Evolutionary conservation across 176 grass and related monocot species (phyloP).

Genomic region (Zizania latifolia): DNA sequence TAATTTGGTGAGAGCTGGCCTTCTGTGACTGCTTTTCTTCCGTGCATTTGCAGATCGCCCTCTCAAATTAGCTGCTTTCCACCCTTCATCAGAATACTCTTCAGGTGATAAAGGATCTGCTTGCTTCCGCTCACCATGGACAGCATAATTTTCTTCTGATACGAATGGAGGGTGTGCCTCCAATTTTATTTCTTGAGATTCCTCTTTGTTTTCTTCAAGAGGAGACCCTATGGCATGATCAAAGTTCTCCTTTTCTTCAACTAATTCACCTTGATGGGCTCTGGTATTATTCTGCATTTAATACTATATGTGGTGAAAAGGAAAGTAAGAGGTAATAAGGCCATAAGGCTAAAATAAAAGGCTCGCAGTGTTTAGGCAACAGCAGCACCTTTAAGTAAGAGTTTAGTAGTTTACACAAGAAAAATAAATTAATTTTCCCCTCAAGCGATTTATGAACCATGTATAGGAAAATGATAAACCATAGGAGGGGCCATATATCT

Average conservation of each 20-base stretch:
- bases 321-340: conserved; percentile 36
- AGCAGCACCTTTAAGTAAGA: neutral
- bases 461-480: neutral
- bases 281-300: conserved; percentile 88
- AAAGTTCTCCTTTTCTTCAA: conserved; percentile 45
- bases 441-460: neutral
- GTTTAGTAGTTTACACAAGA: no score
- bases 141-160: conserved; percentile 38
- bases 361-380: neutral
- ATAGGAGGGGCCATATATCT: neutral
- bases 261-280: conserved; percentile 54
- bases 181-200: conserved; percentile 18
- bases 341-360: neutral
- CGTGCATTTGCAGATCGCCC: conserved; percentile 52
- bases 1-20: conserved; percentile 52
- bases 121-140: conserved; percentile 43
- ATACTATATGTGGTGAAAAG: conserved; percentile 47
- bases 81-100: conserved; percentile 96
- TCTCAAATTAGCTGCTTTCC: conserved; percentile 83
- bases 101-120: conserved; percentile 53
- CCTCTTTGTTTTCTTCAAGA: conserved; percentile 16
- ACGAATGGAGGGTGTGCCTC: conserved; percentile 8
- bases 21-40: conserved; percentile 55
- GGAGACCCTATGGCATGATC: conserved; percentile 34
- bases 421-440: neutral